These are phyloP conservation scores for Saturnispora gosingensis DNA, from an alignment of 805 yeast genomes.

Conservation along the genomic window DNA sequence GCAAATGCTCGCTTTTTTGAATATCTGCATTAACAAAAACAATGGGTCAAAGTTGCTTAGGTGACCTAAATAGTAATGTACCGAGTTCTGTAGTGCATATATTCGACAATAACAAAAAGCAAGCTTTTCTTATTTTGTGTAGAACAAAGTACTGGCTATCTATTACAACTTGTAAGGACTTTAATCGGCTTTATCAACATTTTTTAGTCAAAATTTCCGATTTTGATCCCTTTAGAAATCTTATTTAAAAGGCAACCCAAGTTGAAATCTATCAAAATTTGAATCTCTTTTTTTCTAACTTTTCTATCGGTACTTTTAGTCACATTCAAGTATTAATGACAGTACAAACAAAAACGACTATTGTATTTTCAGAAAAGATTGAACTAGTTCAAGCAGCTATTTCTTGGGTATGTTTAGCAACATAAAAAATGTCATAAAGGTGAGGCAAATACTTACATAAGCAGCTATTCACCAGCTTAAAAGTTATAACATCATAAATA, in stretches of 20 bases:
- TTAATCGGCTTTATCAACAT: too few relatives aligned
- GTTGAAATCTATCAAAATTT: neutral
- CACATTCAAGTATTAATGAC: neutral
- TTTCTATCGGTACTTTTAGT: neutral
- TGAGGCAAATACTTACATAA: neutral
- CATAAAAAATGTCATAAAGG: neutral
- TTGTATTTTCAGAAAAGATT: constrained; percentile 4
- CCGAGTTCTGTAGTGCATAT: too few relatives aligned
- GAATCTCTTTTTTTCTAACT: neutral
- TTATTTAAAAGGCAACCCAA: neutral
- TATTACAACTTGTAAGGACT: too few relatives aligned
- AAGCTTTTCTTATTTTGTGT: too few relatives aligned
- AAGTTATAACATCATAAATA: neutral
- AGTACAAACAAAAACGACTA: neutral
- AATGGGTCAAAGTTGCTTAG: too few relatives aligned
- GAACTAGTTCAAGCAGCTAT: constrained; percentile 7
- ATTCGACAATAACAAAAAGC: too few relatives aligned
- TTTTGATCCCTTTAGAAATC: neutral
- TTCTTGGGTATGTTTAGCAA: constrained; percentile 7
- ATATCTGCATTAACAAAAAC: too few relatives aligned
- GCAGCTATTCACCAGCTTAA: neutral
- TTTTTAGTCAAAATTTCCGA: neutral
- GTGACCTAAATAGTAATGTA: too few relatives aligned
- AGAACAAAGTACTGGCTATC: too few relatives aligned
- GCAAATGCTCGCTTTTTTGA: too few relatives aligned